Percentiles rank a stretch among this genome's conserved stretches.
These are phyloP conservation scores for Pinus albicaulis DNA, from an alignment of 75 land plant species.

Conservation along the genomic window DNA sequence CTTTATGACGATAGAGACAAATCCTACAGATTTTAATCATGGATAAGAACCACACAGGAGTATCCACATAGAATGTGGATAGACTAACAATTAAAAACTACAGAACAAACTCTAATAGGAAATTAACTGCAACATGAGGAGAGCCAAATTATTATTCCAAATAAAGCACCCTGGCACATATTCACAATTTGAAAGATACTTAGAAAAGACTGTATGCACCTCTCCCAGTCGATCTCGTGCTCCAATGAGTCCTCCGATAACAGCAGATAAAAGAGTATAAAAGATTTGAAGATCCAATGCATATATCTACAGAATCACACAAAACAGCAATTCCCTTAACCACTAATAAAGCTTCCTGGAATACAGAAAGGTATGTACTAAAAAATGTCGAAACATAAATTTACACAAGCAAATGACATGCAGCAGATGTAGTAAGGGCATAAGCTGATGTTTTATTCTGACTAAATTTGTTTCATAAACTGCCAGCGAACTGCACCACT, in stretches of 20 bases:
- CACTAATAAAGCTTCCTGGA: background rate
- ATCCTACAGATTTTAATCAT: background rate
- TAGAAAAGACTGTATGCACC: slow-evolving; percentile 32
- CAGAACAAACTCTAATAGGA: background rate
- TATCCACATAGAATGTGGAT: background rate
- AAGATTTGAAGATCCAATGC: slow-evolving; percentile 82
- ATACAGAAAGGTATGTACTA: background rate
- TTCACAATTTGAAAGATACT: background rate
- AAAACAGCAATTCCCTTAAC: background rate
- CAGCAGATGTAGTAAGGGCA: background rate
- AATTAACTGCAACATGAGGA: background rate
- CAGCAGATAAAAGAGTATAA: slow-evolving; percentile 87
- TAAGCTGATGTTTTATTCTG: background rate
- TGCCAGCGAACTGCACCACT: background rate
- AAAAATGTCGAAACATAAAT: background rate
- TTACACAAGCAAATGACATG: background rate
- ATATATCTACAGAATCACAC: slow-evolving; percentile 60
- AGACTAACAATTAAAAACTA: background rate
- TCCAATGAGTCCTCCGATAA: slow-evolving; percentile 89
- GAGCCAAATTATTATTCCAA: background rate
- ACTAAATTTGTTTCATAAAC: background rate
- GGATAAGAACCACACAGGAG: no score
- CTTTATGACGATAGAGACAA: background rate
- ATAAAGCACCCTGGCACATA: background rate
- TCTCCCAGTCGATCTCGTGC: slow-evolving; percentile 89